phyloP scores from a whole-genome alignment of 2,329 filamentous ascomycete genomes.

The Aspergillus eucalypticola region DNA sequence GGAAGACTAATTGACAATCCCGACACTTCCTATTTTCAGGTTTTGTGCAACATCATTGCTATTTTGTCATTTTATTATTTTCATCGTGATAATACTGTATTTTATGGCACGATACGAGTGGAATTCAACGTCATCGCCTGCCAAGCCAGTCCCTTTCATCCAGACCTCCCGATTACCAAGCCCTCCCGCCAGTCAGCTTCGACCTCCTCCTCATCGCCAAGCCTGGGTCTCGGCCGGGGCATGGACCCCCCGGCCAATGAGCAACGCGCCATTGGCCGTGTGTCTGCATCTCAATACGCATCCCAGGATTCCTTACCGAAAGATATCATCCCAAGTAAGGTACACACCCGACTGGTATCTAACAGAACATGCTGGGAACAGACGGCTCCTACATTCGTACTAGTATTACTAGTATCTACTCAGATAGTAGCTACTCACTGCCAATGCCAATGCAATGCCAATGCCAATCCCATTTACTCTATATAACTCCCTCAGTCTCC shows the following conservation, averaged over 20 bases:
- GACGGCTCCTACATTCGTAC: too few species aligned
- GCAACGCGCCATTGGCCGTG: neutral
- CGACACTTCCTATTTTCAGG: too few species aligned
- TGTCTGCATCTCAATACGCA: neutral
- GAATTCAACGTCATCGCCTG: neutral
- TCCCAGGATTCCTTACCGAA: neutral
- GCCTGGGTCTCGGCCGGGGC: neutral
- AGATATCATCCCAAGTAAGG: neutral
- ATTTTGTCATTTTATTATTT: too few species aligned
- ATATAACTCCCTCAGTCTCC: neutral
- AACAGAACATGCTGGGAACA: too few species aligned
- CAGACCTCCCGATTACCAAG: neutral
- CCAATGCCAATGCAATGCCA: neutral
- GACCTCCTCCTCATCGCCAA: neutral
- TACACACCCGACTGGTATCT: neutral
- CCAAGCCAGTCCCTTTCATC: neutral
- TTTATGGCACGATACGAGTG: too few species aligned
- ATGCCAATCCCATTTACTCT: too few species aligned
- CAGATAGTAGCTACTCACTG: too few species aligned
- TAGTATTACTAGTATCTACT: too few species aligned
- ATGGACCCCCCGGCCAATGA: neutral
- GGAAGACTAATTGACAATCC: too few species aligned
- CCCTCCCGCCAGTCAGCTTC: neutral
- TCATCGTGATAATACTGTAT: too few species aligned
- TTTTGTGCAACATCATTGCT: too few species aligned